Conservation (phyloP, 1,284 basidiomycete genomes). For the Phlebopus sp. region DNA sequence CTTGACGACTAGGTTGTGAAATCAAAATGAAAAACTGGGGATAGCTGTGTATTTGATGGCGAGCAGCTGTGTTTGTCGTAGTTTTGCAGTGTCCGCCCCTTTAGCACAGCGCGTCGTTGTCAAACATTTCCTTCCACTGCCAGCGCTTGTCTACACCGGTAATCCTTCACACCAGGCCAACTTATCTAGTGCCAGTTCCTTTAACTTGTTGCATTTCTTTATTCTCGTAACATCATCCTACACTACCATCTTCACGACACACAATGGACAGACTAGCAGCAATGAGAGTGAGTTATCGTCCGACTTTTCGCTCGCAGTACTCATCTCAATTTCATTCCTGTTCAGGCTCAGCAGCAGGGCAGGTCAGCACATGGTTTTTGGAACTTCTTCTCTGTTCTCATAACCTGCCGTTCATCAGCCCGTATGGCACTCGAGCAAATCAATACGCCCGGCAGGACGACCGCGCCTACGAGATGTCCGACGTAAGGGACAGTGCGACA, state of each 20-base stretch:
- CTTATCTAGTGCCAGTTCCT: too few relatives aligned
- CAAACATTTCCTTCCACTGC: neutral
- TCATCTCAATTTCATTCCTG: conserved; percentile 11
- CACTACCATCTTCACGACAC: conserved; percentile 16
- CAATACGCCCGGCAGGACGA: conserved; percentile 68
- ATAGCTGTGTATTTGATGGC: neutral
- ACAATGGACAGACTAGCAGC: conserved; percentile 80
- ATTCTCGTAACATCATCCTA: conserved; percentile 16
- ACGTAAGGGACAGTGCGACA: conserved; percentile 57
- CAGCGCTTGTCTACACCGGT: conserved; percentile 1
- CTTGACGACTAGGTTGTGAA: conserved; percentile 5
- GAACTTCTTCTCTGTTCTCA: conserved; percentile 2
- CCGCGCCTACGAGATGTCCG: conserved; percentile 65
- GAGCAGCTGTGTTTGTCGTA: conserved; percentile 3
- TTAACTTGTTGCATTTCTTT: neutral
- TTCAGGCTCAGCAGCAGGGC: conserved; percentile 66
- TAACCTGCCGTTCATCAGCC: conserved; percentile 41
- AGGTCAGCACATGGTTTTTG: conserved; percentile 46
- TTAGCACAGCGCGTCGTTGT: neutral
- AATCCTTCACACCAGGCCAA: too few relatives aligned
- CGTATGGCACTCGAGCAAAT: conserved; percentile 50
- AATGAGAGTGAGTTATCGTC: conserved; percentile 59
- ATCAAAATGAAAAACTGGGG: neutral
- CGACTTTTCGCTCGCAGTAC: neutral
- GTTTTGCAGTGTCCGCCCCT: conserved; percentile 1